These are phyloP conservation scores for Cucumis hystrix DNA, from an alignment of 306 rosid genomes.

Conservation along the genomic window DNA sequence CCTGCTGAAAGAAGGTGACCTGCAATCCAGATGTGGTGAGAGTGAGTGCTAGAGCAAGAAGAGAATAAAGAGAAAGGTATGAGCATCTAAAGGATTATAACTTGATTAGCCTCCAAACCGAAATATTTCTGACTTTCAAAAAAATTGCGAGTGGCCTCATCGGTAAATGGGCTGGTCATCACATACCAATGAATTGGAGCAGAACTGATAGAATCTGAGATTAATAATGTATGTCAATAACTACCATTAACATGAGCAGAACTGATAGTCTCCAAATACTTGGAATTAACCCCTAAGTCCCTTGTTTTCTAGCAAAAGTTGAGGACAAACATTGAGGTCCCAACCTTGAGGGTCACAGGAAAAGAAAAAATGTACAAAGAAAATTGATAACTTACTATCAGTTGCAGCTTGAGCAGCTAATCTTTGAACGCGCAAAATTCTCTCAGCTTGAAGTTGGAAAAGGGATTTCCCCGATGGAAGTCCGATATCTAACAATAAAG, in stretches of 20 bases:
- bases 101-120: conserved; percentile 91
- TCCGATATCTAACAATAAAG: conserved; percentile 56
- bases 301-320: neutral
- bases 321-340: neutral
- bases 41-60: conserved; percentile 13
- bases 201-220: conserved; percentile 48
- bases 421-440: conserved; percentile 78
- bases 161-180: conserved; percentile 97
- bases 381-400: conserved; percentile 33
- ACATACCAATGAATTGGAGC: conserved; percentile 86
- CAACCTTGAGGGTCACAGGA: neutral
- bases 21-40: conserved; percentile 23
- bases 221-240: conserved; percentile 6
- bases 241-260: neutral
- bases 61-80: neutral
- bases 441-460: conserved; percentile 97
- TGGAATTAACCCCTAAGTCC: neutral
- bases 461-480: conserved; percentile 98
- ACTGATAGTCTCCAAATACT: neutral
- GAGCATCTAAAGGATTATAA: conserved; percentile 14
- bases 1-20: conserved; percentile 96
- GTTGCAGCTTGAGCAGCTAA: conserved; percentile 71
- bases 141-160: conserved; percentile 74
- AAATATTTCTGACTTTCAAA: conserved; percentile 76
- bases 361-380: neutral